Evolutionary conservation across 106 monocot genomes (phyloP).

Genomic region (Acorus gramineus): DNA sequence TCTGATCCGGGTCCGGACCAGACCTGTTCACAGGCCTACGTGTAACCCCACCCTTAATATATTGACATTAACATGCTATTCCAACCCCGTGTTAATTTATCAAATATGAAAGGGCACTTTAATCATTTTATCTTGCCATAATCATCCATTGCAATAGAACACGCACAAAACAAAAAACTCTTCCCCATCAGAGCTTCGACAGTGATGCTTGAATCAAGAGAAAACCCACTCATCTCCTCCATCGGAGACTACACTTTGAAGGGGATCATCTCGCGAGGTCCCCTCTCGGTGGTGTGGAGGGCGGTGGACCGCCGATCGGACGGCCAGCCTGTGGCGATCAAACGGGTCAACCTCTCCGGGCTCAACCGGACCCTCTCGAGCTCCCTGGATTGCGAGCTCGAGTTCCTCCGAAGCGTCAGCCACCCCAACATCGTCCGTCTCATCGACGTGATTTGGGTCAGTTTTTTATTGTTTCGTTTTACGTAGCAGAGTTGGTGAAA

Average conservation of each 20-base stretch:
- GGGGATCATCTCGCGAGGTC: constrained; percentile 21
- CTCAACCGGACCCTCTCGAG: constrained; percentile 30
- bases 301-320: constrained; percentile 19
- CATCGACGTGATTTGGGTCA: constrained; percentile 33
- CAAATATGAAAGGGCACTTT: too few relatives aligned
- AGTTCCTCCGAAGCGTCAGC: constrained; percentile 37
- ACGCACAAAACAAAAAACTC: too few relatives aligned
- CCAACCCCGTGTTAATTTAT: too few relatives aligned
- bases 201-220: too few relatives aligned
- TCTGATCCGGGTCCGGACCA: too few relatives aligned
- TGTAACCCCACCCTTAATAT: too few relatives aligned
- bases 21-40: too few relatives aligned
- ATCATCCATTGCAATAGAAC: too few relatives aligned
- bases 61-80: too few relatives aligned
- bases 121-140: too few relatives aligned
- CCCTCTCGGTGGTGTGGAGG: constrained; percentile 20
- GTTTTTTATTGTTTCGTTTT: neutral
- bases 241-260: constrained; percentile 27
- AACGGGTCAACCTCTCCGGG: constrained; percentile 33
- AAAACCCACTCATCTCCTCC: neutral
- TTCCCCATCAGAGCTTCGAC: too few relatives aligned
- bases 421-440: constrained; percentile 65
- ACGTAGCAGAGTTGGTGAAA: neutral
- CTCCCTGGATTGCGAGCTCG: constrained; percentile 45
- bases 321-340: constrained; percentile 37